These are phyloP conservation scores for Hypoxylon sp. DNA, from an alignment of 2,329 filamentous ascomycete species.

Conservation along the genomic window DNA sequence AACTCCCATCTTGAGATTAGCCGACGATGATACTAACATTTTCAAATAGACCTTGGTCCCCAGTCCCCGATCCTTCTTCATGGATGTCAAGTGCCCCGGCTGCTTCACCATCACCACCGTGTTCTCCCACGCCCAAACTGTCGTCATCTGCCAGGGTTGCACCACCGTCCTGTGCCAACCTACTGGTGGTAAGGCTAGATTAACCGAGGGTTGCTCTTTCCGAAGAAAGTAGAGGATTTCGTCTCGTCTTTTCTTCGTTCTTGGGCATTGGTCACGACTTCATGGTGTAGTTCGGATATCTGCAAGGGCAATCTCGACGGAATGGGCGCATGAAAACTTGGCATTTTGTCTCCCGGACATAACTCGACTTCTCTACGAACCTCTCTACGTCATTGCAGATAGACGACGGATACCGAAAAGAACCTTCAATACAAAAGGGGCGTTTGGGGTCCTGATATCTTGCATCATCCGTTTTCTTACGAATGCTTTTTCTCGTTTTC, in stretches of 20 bases:
- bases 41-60: conserved; percentile 86
- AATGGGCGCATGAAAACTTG: conserved; percentile 65
- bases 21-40: conserved; percentile 43
- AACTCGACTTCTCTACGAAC: conserved; percentile 55
- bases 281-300: conserved; percentile 72
- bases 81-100: conserved; percentile 99
- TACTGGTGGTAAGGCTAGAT: conserved; percentile 97
- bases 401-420: conserved; percentile 78
- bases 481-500: conserved; percentile 63
- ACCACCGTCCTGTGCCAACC: conserved; percentile 99
- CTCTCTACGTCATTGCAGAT: conserved; percentile 71
- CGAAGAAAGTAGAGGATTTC: conserved; percentile 92
- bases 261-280: conserved; percentile 61
- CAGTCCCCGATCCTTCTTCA: conserved; percentile 99
- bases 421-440: conserved; percentile 72
- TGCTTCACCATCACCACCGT: conserved; percentile 99
- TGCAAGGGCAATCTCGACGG: conserved; percentile 65
- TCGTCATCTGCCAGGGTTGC: conserved; percentile 99
- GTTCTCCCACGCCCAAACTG: conserved; percentile 99
- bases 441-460: conserved; percentile 89
- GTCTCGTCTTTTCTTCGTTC: conserved; percentile 61
- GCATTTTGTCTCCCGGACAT: conserved; percentile 56
- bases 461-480: conserved; percentile 71
- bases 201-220: conserved; percentile 99
- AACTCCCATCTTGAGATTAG: conserved; percentile 36